Percentiles rank a stretch among this genome's conserved stretches.
These are phyloP conservation scores for Fomitopsis schrenkii DNA, from an alignment of 1,284 basidiomycete species.

Conservation along the genomic window DNA sequence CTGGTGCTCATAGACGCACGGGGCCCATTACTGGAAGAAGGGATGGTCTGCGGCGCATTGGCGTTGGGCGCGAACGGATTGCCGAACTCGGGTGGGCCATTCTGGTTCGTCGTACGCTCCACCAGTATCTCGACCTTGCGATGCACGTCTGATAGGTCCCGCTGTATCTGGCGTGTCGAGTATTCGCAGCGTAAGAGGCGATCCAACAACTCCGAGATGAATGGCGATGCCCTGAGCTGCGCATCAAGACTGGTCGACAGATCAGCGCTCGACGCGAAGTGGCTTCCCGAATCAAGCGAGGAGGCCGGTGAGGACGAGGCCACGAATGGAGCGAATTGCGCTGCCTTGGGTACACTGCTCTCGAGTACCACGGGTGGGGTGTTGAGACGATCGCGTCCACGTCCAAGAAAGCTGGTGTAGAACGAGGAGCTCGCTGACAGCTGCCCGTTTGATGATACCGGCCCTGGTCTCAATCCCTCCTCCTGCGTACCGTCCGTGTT, in stretches of 20 bases:
- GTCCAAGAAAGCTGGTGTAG: constrained; percentile 20
- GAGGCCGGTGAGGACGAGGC: constrained; percentile 69
- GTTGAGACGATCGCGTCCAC: constrained; percentile 24
- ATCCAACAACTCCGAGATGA: constrained; percentile 74
- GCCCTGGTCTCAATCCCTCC: constrained; percentile 40
- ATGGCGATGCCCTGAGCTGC: constrained; percentile 68
- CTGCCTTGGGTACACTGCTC: constrained; percentile 31
- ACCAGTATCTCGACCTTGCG: constrained; percentile 75
- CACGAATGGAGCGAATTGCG: constrained; percentile 35
- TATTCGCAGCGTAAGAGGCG: constrained; percentile 71
- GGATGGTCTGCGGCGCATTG: constrained; percentile 25
- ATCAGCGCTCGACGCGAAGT: constrained; percentile 45
- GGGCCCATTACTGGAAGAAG: constrained; percentile 37
- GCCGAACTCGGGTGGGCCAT: constrained; percentile 65
- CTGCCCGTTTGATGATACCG: constrained; percentile 18
- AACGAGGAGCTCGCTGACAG: constrained; percentile 14
- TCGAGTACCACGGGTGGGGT: constrained; percentile 41
- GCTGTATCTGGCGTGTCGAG: constrained; percentile 67
- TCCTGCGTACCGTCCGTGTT: constrained; percentile 52
- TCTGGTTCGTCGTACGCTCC: constrained; percentile 47
- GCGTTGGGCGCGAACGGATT: constrained; percentile 60
- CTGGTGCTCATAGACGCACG: constrained; percentile 58
- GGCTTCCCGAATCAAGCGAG: constrained; percentile 69
- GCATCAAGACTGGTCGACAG: constrained; percentile 52
- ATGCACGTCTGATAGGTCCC: constrained; percentile 68